Base-by-base conservation (phyloP, 345 rosid genomes). In the Heritiera fomes region DNA sequence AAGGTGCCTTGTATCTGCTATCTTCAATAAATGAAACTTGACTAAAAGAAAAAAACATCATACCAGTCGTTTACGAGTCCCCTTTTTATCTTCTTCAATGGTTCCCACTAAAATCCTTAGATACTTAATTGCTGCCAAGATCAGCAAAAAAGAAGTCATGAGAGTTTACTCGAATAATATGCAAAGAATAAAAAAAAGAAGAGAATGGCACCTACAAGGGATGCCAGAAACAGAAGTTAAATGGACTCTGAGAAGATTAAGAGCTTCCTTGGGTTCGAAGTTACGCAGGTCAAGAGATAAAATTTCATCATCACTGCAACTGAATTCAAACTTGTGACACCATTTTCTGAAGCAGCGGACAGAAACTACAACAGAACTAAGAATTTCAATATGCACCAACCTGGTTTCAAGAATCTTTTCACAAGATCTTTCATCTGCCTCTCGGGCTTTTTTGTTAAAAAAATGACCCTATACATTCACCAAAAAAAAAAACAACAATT, bases 391-490 rank as follows among this genome's bases (percentile, higher is more conserved):
- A 72, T 47, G 61, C 74, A 83, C 86, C 12, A 75, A 90, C 94
- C 86, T 87, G 83, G 83, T 66, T 75, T 82, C 88, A 55, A 89
- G 67, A 50, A 92, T 80, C 85, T 88, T 89, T 76, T 84, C 80
- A 28, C 82, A 6, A 34, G 93, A 92, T 80, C 80, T 89, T 65
- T 90, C 88, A 78, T 92, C 89, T 23, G 90, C 91, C 71, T 87
- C 82, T n/a, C 82, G 83, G 75, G 90, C 94, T 83, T 84, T 92
- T 65, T 86, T 78, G 60, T 75, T 82, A 32, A 86, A 88, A 78
- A 87, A 83, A 50, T 84, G 87, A 32, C 91, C 97, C 97, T 92
- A 86, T 69, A 81, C 73, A 79, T 77, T 53, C 71, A 55, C 59
- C 55, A 17, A 78, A 34, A 83, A n/a, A 15, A 18, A 43, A 77